Evolutionary conservation across 2,329 filamentous ascomycete genomes (phyloP).

Genomic region (Daldinia sp.): DNA sequence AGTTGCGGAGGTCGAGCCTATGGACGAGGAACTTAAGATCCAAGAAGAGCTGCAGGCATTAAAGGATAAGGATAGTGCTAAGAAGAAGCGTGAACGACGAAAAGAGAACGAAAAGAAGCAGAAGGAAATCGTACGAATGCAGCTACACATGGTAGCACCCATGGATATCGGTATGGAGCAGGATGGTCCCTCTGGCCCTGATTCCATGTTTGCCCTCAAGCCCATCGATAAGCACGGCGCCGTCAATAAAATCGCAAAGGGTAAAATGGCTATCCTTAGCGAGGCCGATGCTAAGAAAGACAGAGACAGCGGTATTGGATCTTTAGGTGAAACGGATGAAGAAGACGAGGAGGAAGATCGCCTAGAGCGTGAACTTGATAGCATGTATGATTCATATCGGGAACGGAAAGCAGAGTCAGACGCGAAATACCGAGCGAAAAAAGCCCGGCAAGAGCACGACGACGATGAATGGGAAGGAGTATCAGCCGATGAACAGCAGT

Average conservation of each 20-base stretch:
- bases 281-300: slow-evolving; percentile 66
- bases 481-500: slow-evolving; percentile 69
- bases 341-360: slow-evolving; percentile 82
- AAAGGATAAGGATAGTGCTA: slow-evolving; percentile 78
- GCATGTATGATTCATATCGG: slow-evolving; percentile 85
- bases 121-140: slow-evolving; percentile 93
- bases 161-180: slow-evolving; percentile 97
- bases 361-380: slow-evolving; percentile 85
- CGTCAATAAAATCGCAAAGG: slow-evolving; percentile 73
- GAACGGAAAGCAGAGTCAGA: slow-evolving; percentile 81
- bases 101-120: slow-evolving; percentile 94
- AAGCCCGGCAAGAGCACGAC: slow-evolving; percentile 79
- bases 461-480: slow-evolving; percentile 95
- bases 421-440: slow-evolving; percentile 90
- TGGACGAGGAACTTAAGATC: slow-evolving; percentile 94
- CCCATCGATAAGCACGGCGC: slow-evolving; percentile 78
- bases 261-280: slow-evolving; percentile 77
- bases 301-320: slow-evolving; percentile 65
- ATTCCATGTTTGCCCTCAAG: slow-evolving; percentile 87
- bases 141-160: slow-evolving; percentile 95
- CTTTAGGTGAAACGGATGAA: slow-evolving; percentile 65
- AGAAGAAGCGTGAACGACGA: slow-evolving; percentile 83
- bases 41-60: slow-evolving; percentile 86
- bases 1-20: slow-evolving; percentile 81
- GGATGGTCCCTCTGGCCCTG: slow-evolving; percentile 77